Evolutionary conservation across 2,329 filamentous ascomycete species (phyloP).

Genomic region (Pyrenophora tritici-repentis): DNA sequence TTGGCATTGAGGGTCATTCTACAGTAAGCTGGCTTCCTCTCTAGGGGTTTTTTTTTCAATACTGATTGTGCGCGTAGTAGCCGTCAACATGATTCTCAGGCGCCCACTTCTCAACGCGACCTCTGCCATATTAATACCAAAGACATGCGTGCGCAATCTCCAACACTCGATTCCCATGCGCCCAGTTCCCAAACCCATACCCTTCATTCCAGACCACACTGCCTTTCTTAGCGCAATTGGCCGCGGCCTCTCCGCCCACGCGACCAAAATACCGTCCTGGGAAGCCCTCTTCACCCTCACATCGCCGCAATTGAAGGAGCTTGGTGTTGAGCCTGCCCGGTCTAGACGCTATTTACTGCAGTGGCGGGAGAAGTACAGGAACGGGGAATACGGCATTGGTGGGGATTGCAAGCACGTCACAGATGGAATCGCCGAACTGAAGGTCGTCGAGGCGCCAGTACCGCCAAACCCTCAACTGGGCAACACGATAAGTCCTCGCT

Average conservation of each 20-base stretch:
- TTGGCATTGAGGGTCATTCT: neutral
- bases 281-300: constrained; percentile 83
- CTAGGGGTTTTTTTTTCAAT: neutral
- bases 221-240: constrained; percentile 93
- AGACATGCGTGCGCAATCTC: constrained; percentile 42
- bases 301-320: constrained; percentile 74
- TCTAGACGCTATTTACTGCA: constrained; percentile 81
- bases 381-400: constrained; percentile 77
- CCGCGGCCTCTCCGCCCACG: constrained; percentile 79
- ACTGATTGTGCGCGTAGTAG: neutral
- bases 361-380: constrained; percentile 84
- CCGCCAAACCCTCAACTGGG: constrained; percentile 34
- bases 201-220: constrained; percentile 80
- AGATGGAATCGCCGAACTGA: constrained; percentile 62
- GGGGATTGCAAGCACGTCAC: constrained; percentile 77
- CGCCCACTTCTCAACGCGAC: constrained; percentile 39
- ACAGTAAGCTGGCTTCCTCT: neutral
- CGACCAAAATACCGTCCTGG: constrained; percentile 88
- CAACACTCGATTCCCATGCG: constrained; percentile 49
- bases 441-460: constrained; percentile 61
- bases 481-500: constrained; percentile 32
- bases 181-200: constrained; percentile 72
- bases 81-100: constrained; percentile 43
- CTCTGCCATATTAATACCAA: constrained; percentile 31
- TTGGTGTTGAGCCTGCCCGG: constrained; percentile 85